Conservation (phyloP, 371 early-diverging fungal species). For the Dinochytrium kinnereticum region DNA sequence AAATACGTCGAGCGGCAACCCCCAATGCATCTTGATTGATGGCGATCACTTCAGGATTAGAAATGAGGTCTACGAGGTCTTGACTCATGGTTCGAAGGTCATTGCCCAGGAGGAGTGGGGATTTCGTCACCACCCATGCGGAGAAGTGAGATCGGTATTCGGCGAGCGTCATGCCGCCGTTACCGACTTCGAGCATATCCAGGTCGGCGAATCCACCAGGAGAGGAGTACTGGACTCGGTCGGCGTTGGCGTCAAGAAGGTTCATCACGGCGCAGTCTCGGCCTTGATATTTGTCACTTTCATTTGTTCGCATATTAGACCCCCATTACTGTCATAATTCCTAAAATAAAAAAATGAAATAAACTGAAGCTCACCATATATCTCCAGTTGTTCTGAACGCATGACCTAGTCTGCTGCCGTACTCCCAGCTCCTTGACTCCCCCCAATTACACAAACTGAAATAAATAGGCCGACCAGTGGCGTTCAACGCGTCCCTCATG, state of each 20-base stretch:
- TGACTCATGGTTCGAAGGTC: slow-evolving; percentile 32
- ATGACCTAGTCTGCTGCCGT: slow-evolving; percentile 44
- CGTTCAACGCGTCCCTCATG: slow-evolving; percentile 52
- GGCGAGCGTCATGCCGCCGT: slow-evolving; percentile 47
- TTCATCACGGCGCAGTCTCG: slow-evolving; percentile 25
- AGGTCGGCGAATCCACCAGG: slow-evolving; percentile 56
- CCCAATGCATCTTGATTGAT: slow-evolving; percentile 54
- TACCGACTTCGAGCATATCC: slow-evolving; percentile 60
- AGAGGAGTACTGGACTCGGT: slow-evolving; percentile 34
- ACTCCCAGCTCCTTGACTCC: slow-evolving; percentile 52
- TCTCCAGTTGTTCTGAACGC: slow-evolving; percentile 53
- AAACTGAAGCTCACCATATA: slow-evolving; percentile 31
- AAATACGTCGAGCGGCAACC: slow-evolving; percentile 31
- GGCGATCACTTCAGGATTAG: slow-evolving; percentile 48
- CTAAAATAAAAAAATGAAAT: background rate
- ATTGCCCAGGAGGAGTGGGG: slow-evolving; percentile 47
- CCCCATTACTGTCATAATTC: slow-evolving; percentile 9
- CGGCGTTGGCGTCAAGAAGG: slow-evolving; percentile 33
- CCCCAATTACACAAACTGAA: slow-evolving; percentile 58
- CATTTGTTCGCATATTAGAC: slow-evolving; percentile 5
- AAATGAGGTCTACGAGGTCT: slow-evolving; percentile 35
- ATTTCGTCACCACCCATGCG: slow-evolving; percentile 52
- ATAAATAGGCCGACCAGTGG: slow-evolving; percentile 52
- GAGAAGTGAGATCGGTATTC: slow-evolving; percentile 55
- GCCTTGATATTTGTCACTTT: slow-evolving; percentile 20